Base-by-base conservation (phyloP, 2,329 filamentous ascomycete genomes). In the Venturia effusa region DNA sequence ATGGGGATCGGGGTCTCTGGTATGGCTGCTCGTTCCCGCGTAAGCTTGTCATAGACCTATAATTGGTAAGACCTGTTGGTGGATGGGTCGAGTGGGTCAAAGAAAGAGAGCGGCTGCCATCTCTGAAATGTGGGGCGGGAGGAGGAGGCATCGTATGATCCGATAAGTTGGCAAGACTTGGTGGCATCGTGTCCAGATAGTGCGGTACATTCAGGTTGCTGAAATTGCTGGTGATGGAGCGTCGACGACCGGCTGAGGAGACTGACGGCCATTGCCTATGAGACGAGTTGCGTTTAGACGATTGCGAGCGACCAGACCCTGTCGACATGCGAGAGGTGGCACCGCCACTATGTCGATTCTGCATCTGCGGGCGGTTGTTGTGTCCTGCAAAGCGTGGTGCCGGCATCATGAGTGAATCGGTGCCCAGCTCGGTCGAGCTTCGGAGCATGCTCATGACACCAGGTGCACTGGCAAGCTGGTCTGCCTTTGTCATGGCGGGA, bases 391-490 rank as follows among this genome's bases (percentile, higher is more conserved):
- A 61, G 43, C 63, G 57, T 64, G 59, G 62, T 22, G 19, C 27
- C 11, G 62, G 40, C 34, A 48, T 41, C 40, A 59, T 27, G 24
- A 68, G 61, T 74, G 74, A 6, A 72, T 72, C 60, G 22, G 79
- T 69, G 34, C 78, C 78, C 60, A 79, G 75, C 68, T 81, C 79
- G 1, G 77, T 81, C 10, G 76, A 76, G 13, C 78, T 80, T 65
- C 77, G 76, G 64, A 81, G 76, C 79, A 81, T 81, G 66, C 76
- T 79, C 70, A 78, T 72, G 66, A 81, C 74, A 48, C 76, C 77
- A 32, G 76, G 75, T 64, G 73, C 72, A 32, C 67, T 68, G 62
- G 70, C 72, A 61, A 70, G 71, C 66, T 69, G 71, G 66, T 73
- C 70, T 37, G 71, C 69, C 65, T 64, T 72, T 62, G 57, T 69